Conservation (phyloP, 2,329 filamentous ascomycete genomes). For the Scorias spongiosa region DNA sequence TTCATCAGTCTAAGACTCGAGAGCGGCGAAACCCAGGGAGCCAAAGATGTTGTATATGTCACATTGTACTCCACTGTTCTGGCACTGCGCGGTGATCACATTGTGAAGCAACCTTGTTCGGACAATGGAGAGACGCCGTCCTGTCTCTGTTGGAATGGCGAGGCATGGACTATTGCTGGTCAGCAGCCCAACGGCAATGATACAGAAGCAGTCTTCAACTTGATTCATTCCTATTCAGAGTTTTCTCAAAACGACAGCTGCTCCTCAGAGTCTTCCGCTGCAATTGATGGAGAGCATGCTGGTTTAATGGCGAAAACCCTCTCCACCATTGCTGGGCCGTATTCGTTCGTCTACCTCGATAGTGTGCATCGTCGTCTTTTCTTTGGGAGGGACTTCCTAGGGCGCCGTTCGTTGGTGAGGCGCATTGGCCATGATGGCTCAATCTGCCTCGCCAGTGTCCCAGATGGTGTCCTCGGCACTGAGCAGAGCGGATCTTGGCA, state of each 20-base stretch:
- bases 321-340: slow-evolving; percentile 46
- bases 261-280: background rate
- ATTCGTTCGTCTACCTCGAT: slow-evolving; percentile 78
- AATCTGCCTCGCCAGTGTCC: slow-evolving; percentile 55
- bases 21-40: slow-evolving; percentile 1
- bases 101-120: slow-evolving; percentile 55
- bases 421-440: slow-evolving; percentile 33
- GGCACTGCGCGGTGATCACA: slow-evolving; percentile 61
- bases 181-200: slow-evolving; percentile 58
- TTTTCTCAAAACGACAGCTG: background rate
- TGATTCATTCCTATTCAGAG: slow-evolving; percentile 12
- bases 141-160: slow-evolving; percentile 85
- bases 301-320: slow-evolving; percentile 3
- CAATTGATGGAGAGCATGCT: background rate
- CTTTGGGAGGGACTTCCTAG: slow-evolving; percentile 77
- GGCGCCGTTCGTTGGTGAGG: slow-evolving; percentile 63
- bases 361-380: slow-evolving; percentile 45
- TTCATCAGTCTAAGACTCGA: background rate
- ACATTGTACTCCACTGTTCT: slow-evolving; percentile 72
- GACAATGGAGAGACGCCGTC: background rate
- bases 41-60: slow-evolving; percentile 27
- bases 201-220: slow-evolving; percentile 50
- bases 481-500: slow-evolving; percentile 41
- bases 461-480: slow-evolving; percentile 28
- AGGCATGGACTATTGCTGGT: slow-evolving; percentile 66